Base-by-base conservation (phyloP, 2,329 filamentous ascomycete genomes). In the Hypoxylon sp. region DNA sequence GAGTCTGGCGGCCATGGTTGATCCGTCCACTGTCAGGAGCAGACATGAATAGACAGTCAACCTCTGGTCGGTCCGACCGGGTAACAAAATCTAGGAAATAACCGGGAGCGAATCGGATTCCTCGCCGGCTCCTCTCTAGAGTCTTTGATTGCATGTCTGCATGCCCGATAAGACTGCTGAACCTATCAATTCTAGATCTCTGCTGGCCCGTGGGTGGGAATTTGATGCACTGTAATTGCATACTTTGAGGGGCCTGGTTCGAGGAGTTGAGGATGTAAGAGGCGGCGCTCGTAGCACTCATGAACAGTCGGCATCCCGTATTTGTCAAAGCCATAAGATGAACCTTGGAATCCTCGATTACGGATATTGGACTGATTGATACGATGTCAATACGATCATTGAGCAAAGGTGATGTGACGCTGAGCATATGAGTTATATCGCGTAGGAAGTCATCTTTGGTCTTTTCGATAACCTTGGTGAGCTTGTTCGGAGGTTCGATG, bases 171-270 rank as follows among this genome's bases (percentile, higher is more conserved):
- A 72, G 78, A 69, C 61, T 78, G 74, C 65, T 76, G 72, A 63
- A 78, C 42, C 69, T 67, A 59, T 76, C 73, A 9, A 60, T 31
- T 51, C 72, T 63, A 52, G 66, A 22, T 69, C 70, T 69, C 69
- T 69, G 68, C 77, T 80, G 61, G 71, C 80, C 82, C 42, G 83
- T 80, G 0, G 96, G 96, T 1, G 97, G 96, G 66, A 97, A 97
- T 77, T 96, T 97, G 80, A 99, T 93, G 76, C 97, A 96, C 74
- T 97, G 92, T n/a, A 98, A 90, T 80, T 98, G 94, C 94, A 99
- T 98, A 80, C 94, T 98, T 74, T 93, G 94, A 0, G 96, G 94
- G 0, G 92, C 90, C 64, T 85, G 79, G 65, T 86, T 90, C 6
- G 88, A 86, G 19, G 87, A 85, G 13, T 86, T 86, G 31, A 88